phyloP scores from a whole-genome alignment of 2,329 filamentous ascomycete species.

The Hysterium pulicare region DNA sequence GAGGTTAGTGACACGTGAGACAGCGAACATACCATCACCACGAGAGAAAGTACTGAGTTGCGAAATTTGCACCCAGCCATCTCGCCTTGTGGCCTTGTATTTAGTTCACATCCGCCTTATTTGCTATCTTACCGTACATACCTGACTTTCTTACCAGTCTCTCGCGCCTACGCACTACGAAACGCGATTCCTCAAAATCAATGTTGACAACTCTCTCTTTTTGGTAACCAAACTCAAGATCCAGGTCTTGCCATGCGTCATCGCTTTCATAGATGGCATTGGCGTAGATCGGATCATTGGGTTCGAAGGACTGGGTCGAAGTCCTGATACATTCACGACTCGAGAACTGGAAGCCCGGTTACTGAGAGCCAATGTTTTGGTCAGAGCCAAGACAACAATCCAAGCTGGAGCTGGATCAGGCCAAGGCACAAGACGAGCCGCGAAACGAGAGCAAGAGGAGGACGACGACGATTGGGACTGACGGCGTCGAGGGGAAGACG shows the following conservation, averaged over 20 bases:
- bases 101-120: too few relatives aligned
- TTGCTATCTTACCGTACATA: neutral
- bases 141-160: conserved; percentile 6
- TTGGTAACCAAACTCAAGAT: conserved; percentile 57
- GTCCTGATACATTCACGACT: conserved; percentile 52
- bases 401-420: conserved; percentile 34
- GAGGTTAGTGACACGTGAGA: conserved; percentile 30
- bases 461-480: conserved; percentile 53
- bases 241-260: conserved; percentile 57
- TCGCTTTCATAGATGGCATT: conserved; percentile 55
- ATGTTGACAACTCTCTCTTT: conserved; percentile 59
- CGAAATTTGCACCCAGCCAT: too few relatives aligned
- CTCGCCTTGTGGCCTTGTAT: too few relatives aligned
- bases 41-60: too few relatives aligned
- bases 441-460: conserved; percentile 37
- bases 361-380: conserved; percentile 50
- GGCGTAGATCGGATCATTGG: conserved; percentile 56
- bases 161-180: conserved; percentile 58
- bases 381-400: conserved; percentile 50
- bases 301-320: conserved; percentile 56
- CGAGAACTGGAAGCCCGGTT: conserved; percentile 53
- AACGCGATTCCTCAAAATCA: conserved; percentile 56
- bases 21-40: neutral
- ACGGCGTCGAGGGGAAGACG: conserved; percentile 7
- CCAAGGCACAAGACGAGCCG: conserved; percentile 17